Conservation (phyloP, 768 basidiomycete species). For the Xerocomus spinulosus region DNA sequence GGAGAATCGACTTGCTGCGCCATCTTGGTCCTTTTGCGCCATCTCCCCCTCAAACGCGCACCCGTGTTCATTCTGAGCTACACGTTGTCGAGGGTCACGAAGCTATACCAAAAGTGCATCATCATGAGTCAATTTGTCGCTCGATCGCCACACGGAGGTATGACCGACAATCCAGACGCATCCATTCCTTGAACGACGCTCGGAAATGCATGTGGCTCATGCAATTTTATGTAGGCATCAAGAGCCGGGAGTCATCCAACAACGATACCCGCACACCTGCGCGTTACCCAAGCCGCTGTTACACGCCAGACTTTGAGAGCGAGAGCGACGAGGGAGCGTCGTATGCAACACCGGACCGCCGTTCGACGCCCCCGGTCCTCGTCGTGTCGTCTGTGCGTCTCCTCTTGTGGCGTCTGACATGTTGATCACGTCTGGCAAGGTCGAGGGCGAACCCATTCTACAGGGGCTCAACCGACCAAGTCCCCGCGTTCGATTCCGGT, state of each 20-base stretch:
- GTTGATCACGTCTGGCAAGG: conserved; percentile 6
- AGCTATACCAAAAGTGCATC: not conserved
- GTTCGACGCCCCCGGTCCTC: not conserved
- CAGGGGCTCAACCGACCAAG: conserved; percentile 8
- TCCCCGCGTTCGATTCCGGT: conserved; percentile 58
- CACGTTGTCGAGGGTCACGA: not conserved
- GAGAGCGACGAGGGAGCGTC: conserved; percentile 13
- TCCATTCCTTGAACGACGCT: not conserved
- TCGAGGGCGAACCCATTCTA: conserved; percentile 12
- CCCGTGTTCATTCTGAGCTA: too few species aligned
- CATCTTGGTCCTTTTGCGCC: not conserved
- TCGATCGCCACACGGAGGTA: conserved; percentile 9
- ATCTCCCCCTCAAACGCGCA: too few species aligned
- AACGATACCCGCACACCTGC: not conserved
- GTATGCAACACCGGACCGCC: not conserved
- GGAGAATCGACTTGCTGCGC: not conserved
- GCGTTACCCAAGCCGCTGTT: not conserved
- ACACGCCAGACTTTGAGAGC: conserved; percentile 5
- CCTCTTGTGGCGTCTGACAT: not conserved
- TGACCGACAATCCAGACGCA: not conserved
- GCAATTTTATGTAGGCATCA: conserved; percentile 1
- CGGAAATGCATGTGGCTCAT: conserved; percentile 6
- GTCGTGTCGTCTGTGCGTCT: conserved; percentile 7
- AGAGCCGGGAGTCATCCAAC: too few species aligned
- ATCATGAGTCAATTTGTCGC: conserved; percentile 12